Base-by-base conservation (phyloP, 2,329 filamentous ascomycete genomes). In the Zymoseptoria ardabiliae region DNA sequence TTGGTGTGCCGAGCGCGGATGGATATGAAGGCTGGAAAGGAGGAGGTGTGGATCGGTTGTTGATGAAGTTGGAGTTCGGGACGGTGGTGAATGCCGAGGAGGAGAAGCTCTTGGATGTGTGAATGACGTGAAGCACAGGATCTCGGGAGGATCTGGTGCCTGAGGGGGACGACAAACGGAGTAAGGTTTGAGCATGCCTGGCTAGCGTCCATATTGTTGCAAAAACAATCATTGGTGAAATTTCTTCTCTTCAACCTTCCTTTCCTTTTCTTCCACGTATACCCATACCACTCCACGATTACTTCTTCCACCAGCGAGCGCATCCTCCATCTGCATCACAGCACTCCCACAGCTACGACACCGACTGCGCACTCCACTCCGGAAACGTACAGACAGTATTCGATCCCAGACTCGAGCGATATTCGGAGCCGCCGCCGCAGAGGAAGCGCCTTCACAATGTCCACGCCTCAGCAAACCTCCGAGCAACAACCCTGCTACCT, bases 21-120 rank as follows among this genome's bases (percentile, higher is more conserved):
- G 70, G 70, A 23, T 96, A 90, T 71, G 80, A 86, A 28, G 88
- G 90, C 0, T 81, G 84, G 62, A 85, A 88, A 61, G 83, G 90
- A 5, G 63, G 63, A 3, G 89, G 91, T 0, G 85, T 97, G 52
- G 91, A 96, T 76, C 81, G 89, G 60, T 75, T 97, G 70, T 74
- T 97, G 71, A 96, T 96, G 90, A 96, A 96, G 78, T 77, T 97
- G 67, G 91, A 96, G 65, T 85, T 82, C 72, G 74, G 74, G n/a
- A 64, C 70, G 23, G 60, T 70, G 57, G 54, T 50, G 22, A 51
- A 28, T 55, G 53, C 11, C 13, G 35, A 45, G 35, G 17, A 45
- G 35, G 35, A n/a, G 17, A 45, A 45, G 35, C 11, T 45, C 6
- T 13, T 45, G 35, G 17, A 13, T 8, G 8, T 28, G 25, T 28